Evolutionary conservation across 257 asterid genomes (phyloP).

Genomic region (Buddleja alternifolia): DNA sequence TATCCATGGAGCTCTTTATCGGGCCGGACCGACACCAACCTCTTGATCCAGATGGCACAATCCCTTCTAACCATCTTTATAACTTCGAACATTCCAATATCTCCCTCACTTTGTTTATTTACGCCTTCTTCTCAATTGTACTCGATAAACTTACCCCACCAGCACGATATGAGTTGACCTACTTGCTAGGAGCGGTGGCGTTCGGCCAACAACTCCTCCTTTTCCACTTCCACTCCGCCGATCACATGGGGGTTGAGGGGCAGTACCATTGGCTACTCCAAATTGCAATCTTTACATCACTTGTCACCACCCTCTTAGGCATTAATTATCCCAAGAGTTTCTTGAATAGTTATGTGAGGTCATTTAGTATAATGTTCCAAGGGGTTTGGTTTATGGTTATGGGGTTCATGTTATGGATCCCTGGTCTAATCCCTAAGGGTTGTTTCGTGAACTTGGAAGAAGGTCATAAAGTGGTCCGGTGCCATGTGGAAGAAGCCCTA

Average conservation of each 20-base stretch:
- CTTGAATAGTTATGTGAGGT: constrained; percentile 73
- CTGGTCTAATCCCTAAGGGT: constrained; percentile 62
- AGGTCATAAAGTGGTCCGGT: constrained; percentile 71
- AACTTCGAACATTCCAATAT: constrained; percentile 87
- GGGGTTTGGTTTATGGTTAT: constrained; percentile 87
- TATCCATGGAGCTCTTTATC: constrained; percentile 86
- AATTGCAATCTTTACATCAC: constrained; percentile 50
- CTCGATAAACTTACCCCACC: constrained; percentile 60
- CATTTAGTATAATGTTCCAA: constrained; percentile 67
- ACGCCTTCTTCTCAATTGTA: constrained; percentile 63
- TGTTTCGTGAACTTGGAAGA: constrained; percentile 72
- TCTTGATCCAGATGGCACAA: constrained; percentile 75
- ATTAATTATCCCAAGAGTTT: constrained; percentile 60
- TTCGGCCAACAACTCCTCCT: constrained; percentile 75
- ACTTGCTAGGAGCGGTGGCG: constrained; percentile 59
- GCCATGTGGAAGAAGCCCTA: constrained; percentile 58
- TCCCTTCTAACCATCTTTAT: constrained; percentile 82
- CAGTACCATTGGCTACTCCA: constrained; percentile 74
- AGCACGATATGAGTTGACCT: constrained; percentile 50
- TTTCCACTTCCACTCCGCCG: constrained; percentile 89
- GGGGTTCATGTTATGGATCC: constrained; percentile 93
- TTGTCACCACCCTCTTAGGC: constrained; percentile 61
- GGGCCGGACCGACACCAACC: constrained; percentile 83
- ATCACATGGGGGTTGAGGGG: constrained; percentile 95
- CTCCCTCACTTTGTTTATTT: constrained; percentile 61